Conservation (phyloP, 192 early-diverging fungal species). For the Backusella tarrabulga region DNA sequence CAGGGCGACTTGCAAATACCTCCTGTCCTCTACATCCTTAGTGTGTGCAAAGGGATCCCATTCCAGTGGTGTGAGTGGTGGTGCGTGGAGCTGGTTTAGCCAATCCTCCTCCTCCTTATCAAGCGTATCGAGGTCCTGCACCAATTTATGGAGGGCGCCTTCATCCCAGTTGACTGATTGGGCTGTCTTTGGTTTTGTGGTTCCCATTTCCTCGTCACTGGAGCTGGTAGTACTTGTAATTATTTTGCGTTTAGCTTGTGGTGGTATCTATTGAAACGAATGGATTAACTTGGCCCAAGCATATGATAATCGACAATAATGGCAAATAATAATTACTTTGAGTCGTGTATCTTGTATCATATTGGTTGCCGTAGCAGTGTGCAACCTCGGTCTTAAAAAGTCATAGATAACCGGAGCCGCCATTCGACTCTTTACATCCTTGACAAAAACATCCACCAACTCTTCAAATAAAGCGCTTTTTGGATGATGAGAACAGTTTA, state of each 20-base stretch:
- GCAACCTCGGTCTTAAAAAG: conserved; percentile 29
- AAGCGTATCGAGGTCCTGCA: background rate
- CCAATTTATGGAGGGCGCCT: background rate
- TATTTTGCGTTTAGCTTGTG: conserved; percentile 6
- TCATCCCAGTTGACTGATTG: background rate
- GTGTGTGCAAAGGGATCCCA: conserved; percentile 34
- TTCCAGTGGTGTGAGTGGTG: background rate
- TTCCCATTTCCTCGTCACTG: conserved; percentile 1
- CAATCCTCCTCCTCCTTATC: background rate
- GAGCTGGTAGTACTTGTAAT: background rate
- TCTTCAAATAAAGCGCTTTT: conserved; percentile 44
- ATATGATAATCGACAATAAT: background rate
- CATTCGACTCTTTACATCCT: conserved; percentile 53
- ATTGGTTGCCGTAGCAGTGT: background rate
- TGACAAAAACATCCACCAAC: conserved; percentile 51
- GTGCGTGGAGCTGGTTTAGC: background rate
- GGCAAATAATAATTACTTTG: background rate
- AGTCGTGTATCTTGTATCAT: background rate
- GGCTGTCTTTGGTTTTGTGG: background rate
- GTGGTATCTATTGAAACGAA: conserved; percentile 1
- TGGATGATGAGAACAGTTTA: conserved; percentile 14
- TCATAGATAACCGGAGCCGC: conserved; percentile 51
- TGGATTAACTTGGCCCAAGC: background rate
- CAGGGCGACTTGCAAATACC: conserved; percentile 44
- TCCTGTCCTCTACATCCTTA: conserved; percentile 44